Base-by-base conservation (phyloP, 768 basidiomycete species). In the Boletus edulis region DNA sequence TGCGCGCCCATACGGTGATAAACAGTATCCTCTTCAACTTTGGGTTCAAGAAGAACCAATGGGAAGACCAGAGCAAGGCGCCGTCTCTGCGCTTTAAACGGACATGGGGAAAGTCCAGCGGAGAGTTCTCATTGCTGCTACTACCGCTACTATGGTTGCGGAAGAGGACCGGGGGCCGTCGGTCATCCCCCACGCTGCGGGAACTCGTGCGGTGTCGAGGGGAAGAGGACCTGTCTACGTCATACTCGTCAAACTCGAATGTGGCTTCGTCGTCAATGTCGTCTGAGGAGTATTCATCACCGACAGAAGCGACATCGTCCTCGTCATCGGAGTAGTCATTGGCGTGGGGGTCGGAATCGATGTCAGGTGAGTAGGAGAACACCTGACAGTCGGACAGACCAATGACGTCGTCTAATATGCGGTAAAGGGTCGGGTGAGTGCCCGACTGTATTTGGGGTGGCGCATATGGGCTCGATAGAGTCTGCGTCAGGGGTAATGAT, bases 11-110 rank as follows among this genome's bases (percentile, higher is more conserved):
- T 20, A 93, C 85, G 2, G 92, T 89, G 55, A 97, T 81, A 74
- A 96, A 98, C 52, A 98, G 73, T 63, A 98, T 84, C 20, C 95
- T 85, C 76, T 95, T 97, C 73, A 86, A 75, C 76, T 93, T 95
- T 65, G 88, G 82, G 78, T 94, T 96, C 64, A 93, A 77, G 76
- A 98, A 96, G 78, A 98, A 98, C 87, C 93, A 96, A 69, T 96
- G 92, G 12, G 91, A 92, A 34, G 91, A 94, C 95, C 95, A 98
- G 8, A 98, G 78, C 54, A 98, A 75, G 5, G 92, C 88, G 17
- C 92, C 91, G 18, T 83, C 80, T 58, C 85, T 67, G 29, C 73
- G 81, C 65, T 80, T 82, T 50, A 81, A 64, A 34, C 76, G 78
- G 52, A 81, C 74, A 59, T 76, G 77, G 72, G 73, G 61, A 77